A percentile compares a stretch with the other conserved stretches of the same genome.
These are phyloP conservation scores for Priceomyces melissophilus DNA, from an alignment of 805 yeast genomes.

Conservation along the genomic window DNA sequence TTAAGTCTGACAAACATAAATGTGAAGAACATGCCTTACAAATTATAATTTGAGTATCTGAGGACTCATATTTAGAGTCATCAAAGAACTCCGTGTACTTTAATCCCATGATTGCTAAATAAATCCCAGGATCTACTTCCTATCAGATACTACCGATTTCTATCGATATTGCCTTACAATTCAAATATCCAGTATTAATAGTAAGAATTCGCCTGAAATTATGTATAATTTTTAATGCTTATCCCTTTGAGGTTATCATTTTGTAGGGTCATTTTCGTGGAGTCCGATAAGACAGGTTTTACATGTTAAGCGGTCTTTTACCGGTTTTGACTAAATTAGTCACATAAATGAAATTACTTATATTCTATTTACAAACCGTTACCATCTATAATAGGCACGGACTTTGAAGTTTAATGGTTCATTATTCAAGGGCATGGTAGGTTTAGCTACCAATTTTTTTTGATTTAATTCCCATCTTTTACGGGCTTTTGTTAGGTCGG, in stretches of 20 bases:
- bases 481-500: constrained; percentile 61
- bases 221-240: neutral
- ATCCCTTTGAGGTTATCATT: constrained; percentile 2
- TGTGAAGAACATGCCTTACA: constrained; percentile 41
- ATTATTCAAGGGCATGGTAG: constrained; percentile 46
- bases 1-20: constrained; percentile 33
- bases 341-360: constrained; percentile 1
- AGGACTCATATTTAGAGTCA: constrained; percentile 30
- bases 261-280: constrained; percentile 3
- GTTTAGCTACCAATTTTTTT: constrained; percentile 48
- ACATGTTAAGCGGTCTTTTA: constrained; percentile 1
- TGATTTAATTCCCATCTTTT: constrained; percentile 54
- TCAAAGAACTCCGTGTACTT: constrained; percentile 39
- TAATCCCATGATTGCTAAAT: constrained; percentile 31
- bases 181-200: neutral
- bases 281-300: constrained; percentile 6
- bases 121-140: neutral
- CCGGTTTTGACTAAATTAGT: neutral
- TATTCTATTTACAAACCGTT: constrained; percentile 10
- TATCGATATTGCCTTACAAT: no score
- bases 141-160: neutral
- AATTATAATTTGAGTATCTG: constrained; percentile 36
- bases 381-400: constrained; percentile 43
- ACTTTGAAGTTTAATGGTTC: constrained; percentile 43
- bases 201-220: neutral